Conservation (phyloP, 192 early-diverging fungal species). For the Coemansia sp. region DNA sequence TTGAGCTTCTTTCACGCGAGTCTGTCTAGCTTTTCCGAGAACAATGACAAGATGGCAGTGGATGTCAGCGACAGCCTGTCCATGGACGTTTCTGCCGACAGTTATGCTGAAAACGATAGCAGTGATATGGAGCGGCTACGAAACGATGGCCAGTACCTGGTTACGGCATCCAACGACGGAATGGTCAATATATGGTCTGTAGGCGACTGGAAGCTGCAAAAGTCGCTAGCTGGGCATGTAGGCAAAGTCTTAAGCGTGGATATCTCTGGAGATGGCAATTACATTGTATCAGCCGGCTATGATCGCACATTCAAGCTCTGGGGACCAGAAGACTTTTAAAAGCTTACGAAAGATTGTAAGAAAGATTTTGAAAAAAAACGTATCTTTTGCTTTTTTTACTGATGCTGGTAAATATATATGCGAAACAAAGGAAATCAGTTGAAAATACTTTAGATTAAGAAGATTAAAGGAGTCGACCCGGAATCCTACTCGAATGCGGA, state of each 20-base stretch:
- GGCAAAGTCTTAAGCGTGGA: slow-evolving; percentile 90
- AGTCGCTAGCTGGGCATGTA: slow-evolving; percentile 82
- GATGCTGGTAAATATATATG: too few species aligned
- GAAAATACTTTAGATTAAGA: too few species aligned
- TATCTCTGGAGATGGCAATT: slow-evolving; percentile 74
- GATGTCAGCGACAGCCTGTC: not conserved
- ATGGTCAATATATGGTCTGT: slow-evolving; percentile 90
- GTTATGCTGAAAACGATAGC: slow-evolving; percentile 18
- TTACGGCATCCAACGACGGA: slow-evolving; percentile 83
- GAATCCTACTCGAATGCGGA: too few species aligned
- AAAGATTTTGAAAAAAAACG: too few species aligned
- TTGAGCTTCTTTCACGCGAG: slow-evolving; percentile 63
- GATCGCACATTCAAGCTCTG: slow-evolving; percentile 97
- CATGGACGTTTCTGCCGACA: slow-evolving; percentile 2
- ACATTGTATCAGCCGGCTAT: slow-evolving; percentile 81
- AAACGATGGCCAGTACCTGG: slow-evolving; percentile 72
- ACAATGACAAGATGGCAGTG: not conserved
- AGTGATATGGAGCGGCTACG: slow-evolving; percentile 40
- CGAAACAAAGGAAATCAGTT: too few species aligned
- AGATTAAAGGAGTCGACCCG: too few species aligned
- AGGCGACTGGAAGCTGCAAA: slow-evolving; percentile 91
- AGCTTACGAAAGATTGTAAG: too few species aligned
- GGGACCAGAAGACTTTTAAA: slow-evolving; percentile 56
- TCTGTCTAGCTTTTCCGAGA: not conserved
- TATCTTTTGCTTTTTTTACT: slow-evolving; percentile 3